phyloP scores from a whole-genome alignment of 1,284 basidiomycete species.

The Xanthoconium separans region DNA sequence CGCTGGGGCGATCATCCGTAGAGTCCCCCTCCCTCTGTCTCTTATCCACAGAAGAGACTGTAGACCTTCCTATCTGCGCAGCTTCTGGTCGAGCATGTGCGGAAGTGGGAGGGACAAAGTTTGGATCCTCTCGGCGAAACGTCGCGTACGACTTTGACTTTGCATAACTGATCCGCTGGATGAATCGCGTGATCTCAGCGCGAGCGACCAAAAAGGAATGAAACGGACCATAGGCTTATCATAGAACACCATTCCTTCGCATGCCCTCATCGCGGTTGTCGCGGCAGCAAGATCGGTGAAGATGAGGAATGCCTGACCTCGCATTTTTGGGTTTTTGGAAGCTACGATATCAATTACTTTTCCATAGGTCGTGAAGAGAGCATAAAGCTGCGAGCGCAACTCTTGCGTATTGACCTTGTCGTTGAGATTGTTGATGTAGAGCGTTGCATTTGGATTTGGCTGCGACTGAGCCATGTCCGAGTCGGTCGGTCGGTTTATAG shows the following conservation, averaged over 20 bases:
- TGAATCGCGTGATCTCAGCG: constrained; percentile 12
- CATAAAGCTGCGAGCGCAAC: constrained; percentile 79
- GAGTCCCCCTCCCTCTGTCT: constrained; percentile 65
- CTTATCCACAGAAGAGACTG: constrained; percentile 48
- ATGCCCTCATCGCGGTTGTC: constrained; percentile 87
- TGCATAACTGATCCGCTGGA: constrained; percentile 84
- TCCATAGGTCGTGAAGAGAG: constrained; percentile 92
- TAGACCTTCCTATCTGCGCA: constrained; percentile 38
- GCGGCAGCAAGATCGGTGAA: constrained; percentile 88
- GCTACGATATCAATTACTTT: constrained; percentile 93
- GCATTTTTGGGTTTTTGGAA: constrained; percentile 84
- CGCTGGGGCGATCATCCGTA: constrained; percentile 50
- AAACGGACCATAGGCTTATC: constrained; percentile 82
- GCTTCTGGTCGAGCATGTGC: constrained; percentile 48
- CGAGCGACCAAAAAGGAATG: constrained; percentile 4
- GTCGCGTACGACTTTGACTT: constrained; percentile 85
- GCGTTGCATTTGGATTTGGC: constrained; percentile 70
- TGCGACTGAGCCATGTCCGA: constrained; percentile 50
- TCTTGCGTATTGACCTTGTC: constrained; percentile 95
- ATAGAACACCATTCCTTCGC: constrained; percentile 92
- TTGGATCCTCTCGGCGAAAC: constrained; percentile 68
- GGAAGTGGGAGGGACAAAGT: constrained; percentile 69
- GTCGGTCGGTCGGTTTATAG: neutral
- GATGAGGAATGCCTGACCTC: constrained; percentile 96
- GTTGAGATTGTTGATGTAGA: constrained; percentile 95